A percentile compares a stretch with the other conserved stretches of the same genome.
Evolutionary conservation across 2,329 filamentous ascomycete genomes (phyloP).

Genomic region (Venturia carpophila): DNA sequence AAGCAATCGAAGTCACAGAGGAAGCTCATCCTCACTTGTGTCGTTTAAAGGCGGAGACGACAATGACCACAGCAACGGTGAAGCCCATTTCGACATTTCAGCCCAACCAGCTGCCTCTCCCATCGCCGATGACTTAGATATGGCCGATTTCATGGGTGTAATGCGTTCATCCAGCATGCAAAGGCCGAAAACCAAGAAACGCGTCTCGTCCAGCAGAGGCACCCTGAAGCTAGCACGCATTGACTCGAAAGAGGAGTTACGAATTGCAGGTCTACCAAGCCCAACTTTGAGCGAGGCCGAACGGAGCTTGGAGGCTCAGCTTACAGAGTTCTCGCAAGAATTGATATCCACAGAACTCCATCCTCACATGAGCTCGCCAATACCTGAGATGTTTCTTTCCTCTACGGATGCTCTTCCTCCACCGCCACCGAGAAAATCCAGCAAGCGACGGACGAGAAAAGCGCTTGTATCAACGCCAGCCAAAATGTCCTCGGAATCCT

Average conservation of each 20-base stretch:
- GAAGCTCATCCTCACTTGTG: neutral
- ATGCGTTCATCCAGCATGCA: slow-evolving; percentile 15
- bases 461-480: neutral
- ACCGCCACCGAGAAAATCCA: slow-evolving; percentile 18
- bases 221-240: slow-evolving; percentile 10
- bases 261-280: slow-evolving; percentile 24
- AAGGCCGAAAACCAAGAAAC: neutral
- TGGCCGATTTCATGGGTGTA: slow-evolving; percentile 14
- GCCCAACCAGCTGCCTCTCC: neutral
- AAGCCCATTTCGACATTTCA: neutral
- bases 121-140: neutral
- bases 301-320: slow-evolving; percentile 28
- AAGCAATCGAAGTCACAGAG: neutral
- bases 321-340: slow-evolving; percentile 22
- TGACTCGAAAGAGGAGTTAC: slow-evolving; percentile 16
- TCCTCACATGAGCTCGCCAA: slow-evolving; percentile 11
- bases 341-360: slow-evolving; percentile 20
- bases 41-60: slow-evolving; percentile 14
- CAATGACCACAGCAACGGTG: neutral
- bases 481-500: slow-evolving; percentile 14
- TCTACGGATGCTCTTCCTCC: slow-evolving; percentile 8
- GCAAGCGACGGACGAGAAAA: slow-evolving; percentile 14
- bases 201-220: slow-evolving; percentile 6
- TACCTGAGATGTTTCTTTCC: slow-evolving; percentile 7
- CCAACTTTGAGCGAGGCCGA: slow-evolving; percentile 43